Conservation (phyloP, 2,329 filamentous ascomycete species). For the Sordariomycetes sp. region DNA sequence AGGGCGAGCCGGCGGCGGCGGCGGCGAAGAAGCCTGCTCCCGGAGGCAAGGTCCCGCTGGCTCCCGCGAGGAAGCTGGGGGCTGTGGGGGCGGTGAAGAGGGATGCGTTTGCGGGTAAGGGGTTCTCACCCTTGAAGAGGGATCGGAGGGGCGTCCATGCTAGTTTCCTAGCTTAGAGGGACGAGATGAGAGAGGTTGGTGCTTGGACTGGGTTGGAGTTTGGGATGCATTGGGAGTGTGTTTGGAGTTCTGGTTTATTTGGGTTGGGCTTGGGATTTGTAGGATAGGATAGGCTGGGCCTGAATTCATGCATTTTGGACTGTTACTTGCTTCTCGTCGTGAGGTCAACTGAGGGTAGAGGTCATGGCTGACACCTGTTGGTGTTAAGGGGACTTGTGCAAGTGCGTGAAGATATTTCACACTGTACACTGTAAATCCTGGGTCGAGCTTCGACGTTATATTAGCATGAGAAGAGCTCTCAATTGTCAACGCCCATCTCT, state of each 20-base stretch:
- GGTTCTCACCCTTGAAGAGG: constrained; percentile 64
- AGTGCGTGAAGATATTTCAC: no score
- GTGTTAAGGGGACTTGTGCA: no score
- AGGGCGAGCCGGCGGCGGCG: constrained; percentile 26
- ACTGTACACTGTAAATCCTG: no score
- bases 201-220: not conserved
- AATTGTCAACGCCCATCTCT: no score
- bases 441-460: no score
- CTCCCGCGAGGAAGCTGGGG: constrained; percentile 7
- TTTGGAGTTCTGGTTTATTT: no score
- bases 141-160: constrained; percentile 52
- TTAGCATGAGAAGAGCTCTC: not conserved
- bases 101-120: constrained; percentile 3
- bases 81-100: constrained; percentile 13
- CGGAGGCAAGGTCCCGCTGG: constrained; percentile 9
- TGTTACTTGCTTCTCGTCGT: not conserved
- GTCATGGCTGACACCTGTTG: no score
- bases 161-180: constrained; percentile 42
- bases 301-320: not conserved
- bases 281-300: not conserved
- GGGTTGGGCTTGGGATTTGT: no score
- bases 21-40: not conserved
- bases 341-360: no score
- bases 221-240: not conserved
- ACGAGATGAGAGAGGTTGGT: not conserved